Conservation (phyloP, 768 basidiomycete genomes). For the Daedaleopsis nitida region DNA sequence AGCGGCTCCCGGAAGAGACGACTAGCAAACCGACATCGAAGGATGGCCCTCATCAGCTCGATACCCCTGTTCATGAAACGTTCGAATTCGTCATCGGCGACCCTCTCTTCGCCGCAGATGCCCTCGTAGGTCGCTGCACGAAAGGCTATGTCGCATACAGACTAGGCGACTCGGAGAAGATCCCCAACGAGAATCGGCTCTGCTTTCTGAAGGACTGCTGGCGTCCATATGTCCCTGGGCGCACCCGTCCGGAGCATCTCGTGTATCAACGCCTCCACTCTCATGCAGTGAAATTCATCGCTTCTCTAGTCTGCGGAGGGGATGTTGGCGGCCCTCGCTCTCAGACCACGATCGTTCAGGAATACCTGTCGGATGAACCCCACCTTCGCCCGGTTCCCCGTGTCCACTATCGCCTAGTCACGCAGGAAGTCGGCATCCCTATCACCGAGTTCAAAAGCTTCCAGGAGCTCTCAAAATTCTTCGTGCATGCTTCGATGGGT, state of each 20-base stretch:
- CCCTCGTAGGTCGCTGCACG: slow-evolving; percentile 6
- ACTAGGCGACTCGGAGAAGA: background rate
- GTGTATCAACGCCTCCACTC: slow-evolving; percentile 1
- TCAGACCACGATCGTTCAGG: background rate
- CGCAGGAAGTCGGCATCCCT: slow-evolving; percentile 5
- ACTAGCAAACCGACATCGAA: background rate
- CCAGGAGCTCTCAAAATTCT: background rate
- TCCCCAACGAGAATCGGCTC: background rate
- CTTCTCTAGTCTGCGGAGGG: slow-evolving; percentile 13
- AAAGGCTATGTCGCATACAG: slow-evolving; percentile 12
- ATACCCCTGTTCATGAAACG: background rate
- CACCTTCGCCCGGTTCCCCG: background rate
- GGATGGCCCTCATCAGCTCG: background rate
- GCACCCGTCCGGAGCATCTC: slow-evolving; percentile 7
- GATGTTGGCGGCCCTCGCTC: slow-evolving; percentile 6
- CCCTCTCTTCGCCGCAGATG: background rate
- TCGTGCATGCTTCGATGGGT: background rate
- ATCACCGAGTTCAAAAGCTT: slow-evolving; percentile 3
- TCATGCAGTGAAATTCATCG: background rate
- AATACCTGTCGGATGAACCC: too few species aligned
- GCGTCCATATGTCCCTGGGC: slow-evolving; percentile 1
- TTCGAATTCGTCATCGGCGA: slow-evolving; percentile 8
- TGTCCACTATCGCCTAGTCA: slow-evolving; percentile 10
- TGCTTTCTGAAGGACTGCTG: slow-evolving; percentile 19
- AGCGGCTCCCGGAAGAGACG: background rate